Evolutionary conservation across 2,329 filamentous ascomycete genomes (phyloP).

Genomic region (Aureobasidium subglaciale): DNA sequence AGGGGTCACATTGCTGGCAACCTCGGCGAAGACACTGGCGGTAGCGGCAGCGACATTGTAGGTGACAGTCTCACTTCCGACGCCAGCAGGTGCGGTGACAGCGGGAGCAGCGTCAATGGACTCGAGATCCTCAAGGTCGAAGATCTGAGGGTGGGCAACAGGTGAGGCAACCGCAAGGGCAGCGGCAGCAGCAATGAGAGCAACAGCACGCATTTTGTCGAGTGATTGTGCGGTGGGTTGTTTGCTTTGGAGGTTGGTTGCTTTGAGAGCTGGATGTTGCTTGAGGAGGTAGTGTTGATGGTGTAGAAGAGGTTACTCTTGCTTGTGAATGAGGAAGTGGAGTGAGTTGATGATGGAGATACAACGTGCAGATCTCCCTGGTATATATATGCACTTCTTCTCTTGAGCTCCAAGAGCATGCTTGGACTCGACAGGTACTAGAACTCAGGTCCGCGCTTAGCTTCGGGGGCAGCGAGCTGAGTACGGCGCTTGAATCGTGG

Average conservation of each 20-base stretch:
- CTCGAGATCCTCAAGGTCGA: no score
- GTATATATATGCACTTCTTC: background rate
- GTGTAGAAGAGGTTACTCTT: slow-evolving; percentile 4
- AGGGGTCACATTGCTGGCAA: no score
- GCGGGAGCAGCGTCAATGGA: no score
- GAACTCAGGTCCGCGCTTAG: background rate
- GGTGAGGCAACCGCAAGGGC: slow-evolving; percentile 17
- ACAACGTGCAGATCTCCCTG: background rate
- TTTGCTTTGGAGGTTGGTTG: slow-evolving; percentile 17
- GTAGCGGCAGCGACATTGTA: no score
- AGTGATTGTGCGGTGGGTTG: no score
- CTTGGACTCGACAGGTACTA: background rate
- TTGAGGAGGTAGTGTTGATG: background rate
- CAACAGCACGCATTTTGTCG: no score
- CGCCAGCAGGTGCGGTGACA: no score
- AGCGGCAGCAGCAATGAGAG: background rate
- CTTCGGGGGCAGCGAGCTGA: slow-evolving; percentile 6
- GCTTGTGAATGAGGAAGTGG: background rate
- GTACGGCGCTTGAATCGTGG: slow-evolving; percentile 2
- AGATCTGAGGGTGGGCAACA: slow-evolving; percentile 15
- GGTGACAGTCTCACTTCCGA: slow-evolving; percentile 7
- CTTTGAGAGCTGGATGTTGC: slow-evolving; percentile 20
- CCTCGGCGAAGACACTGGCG: no score
- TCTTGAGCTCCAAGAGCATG: background rate
- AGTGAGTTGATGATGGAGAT: slow-evolving; percentile 5